Percentiles rank a stretch among this genome's conserved stretches.
Evolutionary conservation across 139 green algal genomes (phyloP).

Genomic region (Bryopsis sp.): DNA sequence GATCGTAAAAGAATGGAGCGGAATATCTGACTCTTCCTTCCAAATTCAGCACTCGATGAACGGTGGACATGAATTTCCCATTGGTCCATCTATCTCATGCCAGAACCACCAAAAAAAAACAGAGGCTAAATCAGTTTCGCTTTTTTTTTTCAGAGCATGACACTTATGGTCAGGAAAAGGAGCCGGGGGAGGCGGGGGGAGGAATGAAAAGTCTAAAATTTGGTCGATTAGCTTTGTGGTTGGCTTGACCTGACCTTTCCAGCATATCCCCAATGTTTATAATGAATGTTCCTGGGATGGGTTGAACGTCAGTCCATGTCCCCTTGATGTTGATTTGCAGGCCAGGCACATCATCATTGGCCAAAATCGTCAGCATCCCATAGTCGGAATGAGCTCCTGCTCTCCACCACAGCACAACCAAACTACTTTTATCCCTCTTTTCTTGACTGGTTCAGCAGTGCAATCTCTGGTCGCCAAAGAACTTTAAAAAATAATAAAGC

Average conservation of each 20-base stretch:
- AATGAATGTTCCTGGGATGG: conserved; percentile 56
- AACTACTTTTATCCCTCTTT: too few relatives aligned
- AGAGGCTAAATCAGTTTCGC: too few relatives aligned
- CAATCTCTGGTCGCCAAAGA: too few relatives aligned
- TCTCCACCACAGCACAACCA: too few relatives aligned
- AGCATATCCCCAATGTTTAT: conserved; percentile 93
- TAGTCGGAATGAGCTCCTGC: conserved; percentile 86
- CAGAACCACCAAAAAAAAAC: too few relatives aligned
- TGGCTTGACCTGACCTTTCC: conserved; percentile 43
- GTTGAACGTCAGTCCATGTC: conserved; percentile 60
- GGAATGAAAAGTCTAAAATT: not conserved
- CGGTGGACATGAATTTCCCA: conserved; percentile 58
- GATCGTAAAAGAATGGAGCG: conserved; percentile 20
- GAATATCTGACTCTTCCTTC: conserved; percentile 17
- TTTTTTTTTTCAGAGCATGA: too few relatives aligned
- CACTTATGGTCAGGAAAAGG: too few relatives aligned
- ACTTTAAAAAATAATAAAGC: too few relatives aligned
- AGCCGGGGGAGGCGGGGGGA: not conserved
- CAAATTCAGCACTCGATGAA: conserved; percentile 74
- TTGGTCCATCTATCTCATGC: conserved; percentile 78
- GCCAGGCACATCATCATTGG: conserved; percentile 60
- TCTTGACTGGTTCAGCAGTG: too few relatives aligned
- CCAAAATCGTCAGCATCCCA: conserved; percentile 87
- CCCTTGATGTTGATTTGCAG: conserved; percentile 58
- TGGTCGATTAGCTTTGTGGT: not conserved